Evolutionary conservation across 129 eudicot genomes (phyloP).

Genomic region (Helianthus annuus): HanXRQr2.0-SUNRISE NC_035446.2:23393955-23394454

Average conservation of each 20-base stretch:
- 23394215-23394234: conserved; percentile 32
- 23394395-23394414: conserved; percentile 41
- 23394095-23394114: background rate
- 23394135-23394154: conserved; percentile 19
- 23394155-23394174: conserved; percentile 28
- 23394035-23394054: no score
- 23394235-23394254: conserved; percentile 16
- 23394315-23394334: conserved; percentile 19
- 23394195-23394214: conserved; percentile 28
- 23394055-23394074: no score
- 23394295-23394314: conserved; percentile 28
- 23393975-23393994: no score
- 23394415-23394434: conserved; percentile 1
- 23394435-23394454: background rate
- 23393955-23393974: no score
- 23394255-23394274: conserved; percentile 24
- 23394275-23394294: conserved; percentile 25
- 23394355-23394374: background rate
- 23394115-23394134: background rate
- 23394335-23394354: background rate
- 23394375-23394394: background rate
- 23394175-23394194: conserved; percentile 18
- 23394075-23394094: background rate
- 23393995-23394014: no score
- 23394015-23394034: no score